Conservation (phyloP, 2,329 filamentous ascomycete species). For the Decorospora gaudefroyi region DNA sequence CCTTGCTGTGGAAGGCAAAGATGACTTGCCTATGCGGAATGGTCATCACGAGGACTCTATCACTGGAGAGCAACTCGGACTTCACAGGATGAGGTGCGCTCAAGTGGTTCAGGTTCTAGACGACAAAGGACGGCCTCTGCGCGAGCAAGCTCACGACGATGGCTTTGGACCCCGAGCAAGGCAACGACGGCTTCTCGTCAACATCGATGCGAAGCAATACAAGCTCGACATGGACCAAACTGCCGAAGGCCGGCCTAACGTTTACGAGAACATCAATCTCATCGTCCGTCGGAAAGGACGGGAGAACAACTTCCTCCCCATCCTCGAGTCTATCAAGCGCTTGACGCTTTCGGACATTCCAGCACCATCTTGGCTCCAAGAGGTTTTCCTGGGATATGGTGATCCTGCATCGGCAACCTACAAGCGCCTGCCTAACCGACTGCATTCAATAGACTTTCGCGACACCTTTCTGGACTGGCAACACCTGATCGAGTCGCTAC, state of each 20-base stretch:
- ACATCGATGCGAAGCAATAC: conserved; percentile 78
- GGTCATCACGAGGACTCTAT: conserved; percentile 54
- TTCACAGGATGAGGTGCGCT: conserved; percentile 76
- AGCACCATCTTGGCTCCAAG: conserved; percentile 88
- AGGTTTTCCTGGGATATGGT: conserved; percentile 96
- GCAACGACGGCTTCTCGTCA: conserved; percentile 73
- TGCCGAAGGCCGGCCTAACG: conserved; percentile 69
- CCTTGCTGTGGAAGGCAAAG: conserved; percentile 70
- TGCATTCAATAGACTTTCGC: conserved; percentile 82
- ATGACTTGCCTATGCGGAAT: conserved; percentile 59
- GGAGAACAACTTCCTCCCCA: conserved; percentile 96
- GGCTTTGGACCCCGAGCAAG: conserved; percentile 63
- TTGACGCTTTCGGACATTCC: conserved; percentile 83
- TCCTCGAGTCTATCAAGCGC: conserved; percentile 87
- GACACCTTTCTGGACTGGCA: conserved; percentile 97
- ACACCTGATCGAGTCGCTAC: conserved; percentile 85
- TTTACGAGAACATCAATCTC: conserved; percentile 85
- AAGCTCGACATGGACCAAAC: conserved; percentile 72
- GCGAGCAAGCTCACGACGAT: conserved; percentile 67
- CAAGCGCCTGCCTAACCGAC: conserved; percentile 75
- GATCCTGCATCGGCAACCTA: conserved; percentile 88
- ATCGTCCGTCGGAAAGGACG: conserved; percentile 79
- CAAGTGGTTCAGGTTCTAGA: conserved; percentile 86
- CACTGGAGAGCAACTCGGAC: conserved; percentile 65
- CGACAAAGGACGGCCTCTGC: conserved; percentile 75